Base-by-base conservation (phyloP, 164 flowering plant genomes). In the Santalum album region DNA sequence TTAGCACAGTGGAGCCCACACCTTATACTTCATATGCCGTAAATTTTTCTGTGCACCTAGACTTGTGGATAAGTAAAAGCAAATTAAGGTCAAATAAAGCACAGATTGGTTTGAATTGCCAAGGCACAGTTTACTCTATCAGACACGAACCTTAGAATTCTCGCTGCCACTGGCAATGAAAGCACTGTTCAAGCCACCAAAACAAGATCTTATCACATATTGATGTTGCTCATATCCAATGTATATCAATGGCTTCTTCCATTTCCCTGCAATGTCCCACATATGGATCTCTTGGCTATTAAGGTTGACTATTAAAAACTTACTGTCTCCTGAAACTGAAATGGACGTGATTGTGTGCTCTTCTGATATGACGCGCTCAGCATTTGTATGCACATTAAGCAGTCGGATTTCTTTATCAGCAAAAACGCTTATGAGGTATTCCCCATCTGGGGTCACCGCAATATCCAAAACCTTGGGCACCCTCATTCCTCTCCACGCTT, bases 101-200 rank as follows among this genome's bases (percentile, higher is more conserved):
- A 29, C 34, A 29, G 34, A 42, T 9, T 18, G 20, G 1, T 17
- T 42, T 42, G 2, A 18, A n/a, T 3, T 9, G n/a, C 45, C 20
- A 42, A 2, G 16, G 20, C 45, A 42, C 40, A 12, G 40, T 5
- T 42, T 16, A 42, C 9, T 15, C 11, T n/a, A 27, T 4, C 25
- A 51, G 43, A 65, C 62, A 48, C 64, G n/a, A 72, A 92, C 98
- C 90, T 84, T 70, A 47, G 95, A 73, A 75, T 88, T 75, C 65
- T 92, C 98, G 64, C 96, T 92, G 16, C 98, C 96, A 59, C 96
- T 86, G 64, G 96, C 96, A 44, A 92, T 79, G 57, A 86, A 92
- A 39, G 57, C 40, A 58, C 74, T 61, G 53, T 84, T 55, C 35
- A 69, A 51, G 27, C 98, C 98, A 58, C 96, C 96, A 75, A 92